Evolutionary conservation across 257 asterid genomes (phyloP), one percentile per base, ranked within the genome.

Genomic region (Thymus mandschuricus): DNA sequence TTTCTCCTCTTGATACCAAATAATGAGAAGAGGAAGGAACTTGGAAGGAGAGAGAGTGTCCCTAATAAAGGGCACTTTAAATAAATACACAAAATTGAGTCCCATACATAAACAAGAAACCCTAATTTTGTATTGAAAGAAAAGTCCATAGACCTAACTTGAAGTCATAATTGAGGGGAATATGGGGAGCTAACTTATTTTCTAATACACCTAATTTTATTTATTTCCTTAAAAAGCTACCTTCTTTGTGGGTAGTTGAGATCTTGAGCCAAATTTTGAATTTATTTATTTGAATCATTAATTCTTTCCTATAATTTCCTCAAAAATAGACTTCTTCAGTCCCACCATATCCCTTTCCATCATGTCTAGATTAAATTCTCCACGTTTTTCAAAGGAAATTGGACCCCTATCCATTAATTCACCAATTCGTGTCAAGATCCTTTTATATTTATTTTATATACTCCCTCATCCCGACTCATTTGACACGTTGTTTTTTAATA

Each of bases 321-420:
- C 68, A 15, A 60, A 61, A 72, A 46, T 50, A 38, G 64, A 66
- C 60, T 73, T 51, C 60, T 73, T 51, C 45, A 73, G 55, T 60
- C 61, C 21, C 21, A 60, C 81, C 80, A 64, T 55, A 2, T 64
- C 69, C 75, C 54, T 33, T 48, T 68, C 78, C 80, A 66, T 68
- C 76, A 69, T 78, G 79, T 77, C 82, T 40, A 85, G 72, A 77
- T 78, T 68, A 73, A 85, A 54, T 71, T 27, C 60, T 33, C 79
- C 88, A 79, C 86, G 82, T 86, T 86, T 80, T 34, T 41, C 71
- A 30, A 71, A 44, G 64, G 60, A 51, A 73, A 51, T 34, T 76
- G 86, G 86, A 55, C 86, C 86, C 80, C 76, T 60, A 71, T 78
- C 83, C 61, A 28, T 30, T 66, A 45, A 10, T 38, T 38, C 41